Evolutionary conservation across 345 rosid genomes (phyloP), one percentile per base, ranked within the genome.

Genomic region (Populus alba): DNA sequence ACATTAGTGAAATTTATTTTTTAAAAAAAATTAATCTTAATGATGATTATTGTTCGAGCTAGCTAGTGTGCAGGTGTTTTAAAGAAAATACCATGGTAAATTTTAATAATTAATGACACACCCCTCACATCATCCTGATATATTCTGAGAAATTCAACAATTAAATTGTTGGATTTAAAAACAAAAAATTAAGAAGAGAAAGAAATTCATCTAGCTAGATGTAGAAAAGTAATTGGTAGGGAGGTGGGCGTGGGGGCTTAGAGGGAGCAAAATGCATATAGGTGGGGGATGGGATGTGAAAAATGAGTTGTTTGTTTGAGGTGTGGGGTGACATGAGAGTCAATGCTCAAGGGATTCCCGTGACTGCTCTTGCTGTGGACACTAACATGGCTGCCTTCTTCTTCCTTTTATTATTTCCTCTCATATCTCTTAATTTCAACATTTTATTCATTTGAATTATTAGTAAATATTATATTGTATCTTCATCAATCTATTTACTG

Each of bases 331-430:
- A 65, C 37, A 45, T 12, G 68, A 25, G 74, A 76, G 85, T 89
- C 87, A 86, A 86, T 74, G 31, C 71, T 80, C 79, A 80, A 71
- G 29, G 29, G 93, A 90, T 82, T 82, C 91, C 91, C 93, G 93
- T 90, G 91, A 90, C 79, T 84, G 75, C 53, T 66, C 70, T 74
- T 74, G 79, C 72, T 72, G 16, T 72, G 81, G 69, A 82, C 83
- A 83, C 79, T 74, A 41, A 61, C 85, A 20, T 55, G 33, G 53
- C 39, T 20, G 9, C 63, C 63, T 68, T 47, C 47, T 68, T 75
- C 37, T 71, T 29, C 29, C 68, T 29, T 80, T 77, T 71, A 4
- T 74, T 74, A 38, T 63, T 76, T 33, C 35, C 68, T 47, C 68
- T 49, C 39, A 49, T 74, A 18, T 77, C 77, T 81, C 78, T 66